Evolutionary conservation across 1,284 basidiomycete species (phyloP), one percentile per base, ranked within the genome.

Genomic region (Papiliotrema laurentii): DNA sequence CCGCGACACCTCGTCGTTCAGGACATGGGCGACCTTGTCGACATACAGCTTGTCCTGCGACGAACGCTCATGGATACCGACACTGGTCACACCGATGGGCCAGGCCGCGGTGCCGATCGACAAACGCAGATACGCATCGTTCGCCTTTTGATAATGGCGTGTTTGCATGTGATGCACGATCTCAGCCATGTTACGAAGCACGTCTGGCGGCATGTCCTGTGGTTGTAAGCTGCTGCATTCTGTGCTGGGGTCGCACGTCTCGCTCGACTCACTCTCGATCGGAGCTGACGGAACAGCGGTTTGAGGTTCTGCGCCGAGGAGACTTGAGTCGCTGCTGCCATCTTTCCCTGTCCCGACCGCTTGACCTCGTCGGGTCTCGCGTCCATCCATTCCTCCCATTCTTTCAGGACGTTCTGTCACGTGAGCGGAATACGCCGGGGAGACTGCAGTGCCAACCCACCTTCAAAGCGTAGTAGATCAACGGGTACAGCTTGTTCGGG

Each of bases 21-120:
- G 74, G 2, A 97, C 94, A 73, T 99, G 96, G 0, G 40, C 96
- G 4, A 98, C 90, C 66, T 94, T 91, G 70, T 96, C 92, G 33
- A 87, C 85, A 26, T 89, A 92, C 55, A 98, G 97, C 76, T 97
- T 97, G 71, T 97, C 92, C 61, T 93, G 83, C 0, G 92, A 93
- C 1, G 89, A 93, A 67, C 96, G 86, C 73, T 96, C 94, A 75
- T 98, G 96, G 56, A 98, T 97, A 76, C 94, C 91, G 76, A 97
- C 94, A 87, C 94, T 94, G 51, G 96, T 98, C 5, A 98, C 96
- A 47, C 96, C 96, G 66, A 99, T 97, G 0, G 96, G 96, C 96
- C 96, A 99, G 1, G 96, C 93, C 0, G 96, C 94, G 67, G 97
- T 99, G 16, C 96, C 96, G 55, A 99, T 99, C 4, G 89, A 93